Evolutionary conservation across 306 rosid genomes (phyloP).

Genomic region (Trifolium subterraneum): DNA sequence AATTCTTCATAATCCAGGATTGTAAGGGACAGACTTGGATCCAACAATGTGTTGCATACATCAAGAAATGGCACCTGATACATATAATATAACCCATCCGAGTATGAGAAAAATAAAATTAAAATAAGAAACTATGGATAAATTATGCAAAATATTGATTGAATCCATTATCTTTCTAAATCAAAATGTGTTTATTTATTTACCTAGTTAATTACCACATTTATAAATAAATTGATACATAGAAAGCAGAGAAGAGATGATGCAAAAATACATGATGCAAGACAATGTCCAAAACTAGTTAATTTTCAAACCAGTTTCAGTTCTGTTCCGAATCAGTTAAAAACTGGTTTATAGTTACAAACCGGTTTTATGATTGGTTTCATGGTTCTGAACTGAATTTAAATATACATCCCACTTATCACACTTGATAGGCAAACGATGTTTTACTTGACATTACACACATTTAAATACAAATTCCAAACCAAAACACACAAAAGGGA

Average conservation of each 20-base stretch:
- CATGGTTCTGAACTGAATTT: no score
- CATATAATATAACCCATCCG: constrained; percentile 6
- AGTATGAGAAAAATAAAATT: constrained; percentile 31
- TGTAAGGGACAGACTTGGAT: constrained; percentile 88
- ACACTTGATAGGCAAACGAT: not conserved
- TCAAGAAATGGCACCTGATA: constrained; percentile 95
- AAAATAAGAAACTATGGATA: constrained; percentile 9
- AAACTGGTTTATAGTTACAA: no score
- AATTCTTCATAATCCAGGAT: constrained; percentile 91
- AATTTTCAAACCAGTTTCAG: no score
- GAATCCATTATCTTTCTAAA: not conserved
- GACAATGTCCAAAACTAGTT: no score
- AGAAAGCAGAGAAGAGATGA: constrained; percentile 16
- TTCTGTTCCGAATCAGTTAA: no score
- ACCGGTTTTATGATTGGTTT: no score
- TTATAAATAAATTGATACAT: not conserved
- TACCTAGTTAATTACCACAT: constrained; percentile 1
- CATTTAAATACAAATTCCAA: constrained; percentile 8
- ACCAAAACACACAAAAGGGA: not conserved
- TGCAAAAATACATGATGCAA: no score
- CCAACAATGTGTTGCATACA: constrained; percentile 87
- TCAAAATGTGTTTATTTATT: constrained; percentile 14
- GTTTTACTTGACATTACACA: constrained; percentile 6
- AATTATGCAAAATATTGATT: not conserved
- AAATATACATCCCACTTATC: not conserved